These are phyloP conservation scores for Phycomyces nitens DNA, from an alignment of 192 early-diverging fungal species.

Conservation along the genomic window DNA sequence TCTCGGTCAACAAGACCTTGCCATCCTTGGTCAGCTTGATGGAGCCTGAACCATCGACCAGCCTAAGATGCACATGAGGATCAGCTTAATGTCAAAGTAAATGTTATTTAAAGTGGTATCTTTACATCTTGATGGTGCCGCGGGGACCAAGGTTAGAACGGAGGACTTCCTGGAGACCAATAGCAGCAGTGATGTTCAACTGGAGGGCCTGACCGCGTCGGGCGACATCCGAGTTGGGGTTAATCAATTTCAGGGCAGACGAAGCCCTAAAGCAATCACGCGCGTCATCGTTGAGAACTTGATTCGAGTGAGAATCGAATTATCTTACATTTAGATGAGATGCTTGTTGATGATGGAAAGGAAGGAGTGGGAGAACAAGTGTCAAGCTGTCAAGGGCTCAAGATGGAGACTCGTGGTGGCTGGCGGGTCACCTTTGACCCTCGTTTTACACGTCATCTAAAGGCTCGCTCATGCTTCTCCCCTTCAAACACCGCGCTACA, in stretches of 20 bases:
- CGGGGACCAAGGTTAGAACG: constrained; percentile 95
- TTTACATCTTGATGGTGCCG: constrained; percentile 97
- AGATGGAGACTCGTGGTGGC: too few relatives aligned
- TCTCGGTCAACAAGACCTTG: constrained; percentile 96
- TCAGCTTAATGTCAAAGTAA: background rate
- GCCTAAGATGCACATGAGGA: constrained; percentile 41
- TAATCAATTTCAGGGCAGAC: constrained; percentile 89
- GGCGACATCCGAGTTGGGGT: constrained; percentile 98
- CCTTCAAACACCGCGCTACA: too few relatives aligned
- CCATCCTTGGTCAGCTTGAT: constrained; percentile 99
- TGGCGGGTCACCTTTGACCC: too few relatives aligned
- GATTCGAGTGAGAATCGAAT: too few relatives aligned
- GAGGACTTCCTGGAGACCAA: constrained; percentile 94
- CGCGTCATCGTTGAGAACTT: too few relatives aligned
- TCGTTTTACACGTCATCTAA: too few relatives aligned
- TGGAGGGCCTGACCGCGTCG: constrained; percentile 95
- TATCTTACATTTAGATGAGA: too few relatives aligned
- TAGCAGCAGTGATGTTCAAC: constrained; percentile 93
- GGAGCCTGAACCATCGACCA: constrained; percentile 95
- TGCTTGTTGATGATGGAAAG: too few relatives aligned
- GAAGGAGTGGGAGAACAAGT: too few relatives aligned
- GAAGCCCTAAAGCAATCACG: constrained; percentile 31
- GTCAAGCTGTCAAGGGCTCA: too few relatives aligned
- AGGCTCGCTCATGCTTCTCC: too few relatives aligned
- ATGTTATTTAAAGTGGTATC: constrained; percentile 5